Base-by-base conservation (phyloP, 2,329 filamentous ascomycete genomes). In the Diaporthe citri region DNA sequence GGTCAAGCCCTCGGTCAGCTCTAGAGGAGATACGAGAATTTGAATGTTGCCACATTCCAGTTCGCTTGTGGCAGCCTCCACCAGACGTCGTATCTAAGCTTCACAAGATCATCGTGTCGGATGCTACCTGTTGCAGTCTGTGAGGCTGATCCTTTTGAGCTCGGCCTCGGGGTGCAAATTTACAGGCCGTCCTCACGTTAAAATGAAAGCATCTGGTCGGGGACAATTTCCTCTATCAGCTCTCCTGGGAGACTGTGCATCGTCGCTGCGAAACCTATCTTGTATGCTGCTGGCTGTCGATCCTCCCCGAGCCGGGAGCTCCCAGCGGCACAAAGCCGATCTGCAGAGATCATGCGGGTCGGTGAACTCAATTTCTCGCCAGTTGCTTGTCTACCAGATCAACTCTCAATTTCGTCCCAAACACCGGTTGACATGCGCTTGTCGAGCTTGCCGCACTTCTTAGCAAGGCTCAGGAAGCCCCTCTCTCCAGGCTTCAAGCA, bases 241-340 rank as follows among this genome's bases (percentile, higher is more conserved):
- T 66, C 17, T 17, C 12, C 5, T 52, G 31, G 62, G 39, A 34
- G 10, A 64, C 48, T 51, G 43, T 66, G 43, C 28, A 66, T n/a
- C 25, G 62, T 25, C 10, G 6, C 20, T 36, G 31, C 20, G 62
- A 25, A 52, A 51, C 7, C 31, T 25, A 25, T n/a, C 28, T 25
- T n/a, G 43, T 20, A 36, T 51, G 9, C 62, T 51, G 20, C n/a
- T n/a, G 22, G 62, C 28, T 52, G 43, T 15, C 31, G 62, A 67
- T 17, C 22, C 25, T 66, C 60, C 62, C 62, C 62, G 62, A 67
- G 43, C 62, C 31, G 62, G 62, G 62, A 51, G n/a, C 62, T 5
- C 62, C 62, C 31, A 51, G 62, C 62, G 46, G 62, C 22, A n/a
- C 20, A 46, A n/a, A 20, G 43, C 43, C 43, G 62, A 67, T 67